Conservation (phyloP, 2,329 filamentous ascomycete species). For the Claviceps arundinis region DNA sequence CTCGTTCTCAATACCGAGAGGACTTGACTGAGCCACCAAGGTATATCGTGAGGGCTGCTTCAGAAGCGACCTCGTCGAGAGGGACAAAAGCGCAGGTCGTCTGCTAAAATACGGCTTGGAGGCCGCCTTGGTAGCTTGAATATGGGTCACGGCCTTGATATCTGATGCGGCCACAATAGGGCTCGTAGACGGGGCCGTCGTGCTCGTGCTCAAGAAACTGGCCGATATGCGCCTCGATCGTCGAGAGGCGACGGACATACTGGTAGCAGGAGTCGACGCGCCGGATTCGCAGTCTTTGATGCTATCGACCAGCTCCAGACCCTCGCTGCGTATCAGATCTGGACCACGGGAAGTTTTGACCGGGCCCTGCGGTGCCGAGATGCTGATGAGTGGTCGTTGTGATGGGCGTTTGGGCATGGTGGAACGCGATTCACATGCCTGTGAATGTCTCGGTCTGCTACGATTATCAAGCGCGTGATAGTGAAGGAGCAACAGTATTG, state of each 20-base stretch:
- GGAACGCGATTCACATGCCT: neutral
- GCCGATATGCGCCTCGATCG: slow-evolving; percentile 16
- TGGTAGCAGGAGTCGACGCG: neutral
- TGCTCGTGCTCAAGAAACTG: slow-evolving; percentile 13
- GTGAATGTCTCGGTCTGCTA: neutral
- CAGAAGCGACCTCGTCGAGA: slow-evolving; percentile 9
- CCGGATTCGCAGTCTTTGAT: slow-evolving; percentile 21
- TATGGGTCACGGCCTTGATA: slow-evolving; percentile 11
- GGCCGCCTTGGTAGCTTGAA: neutral
- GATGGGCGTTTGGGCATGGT: slow-evolving; percentile 8
- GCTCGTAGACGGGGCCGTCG: slow-evolving; percentile 13
- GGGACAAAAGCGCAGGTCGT: neutral
- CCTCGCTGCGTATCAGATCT: slow-evolving; percentile 21
- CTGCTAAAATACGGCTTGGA: neutral
- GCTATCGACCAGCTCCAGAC: slow-evolving; percentile 20
- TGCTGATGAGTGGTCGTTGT: slow-evolving; percentile 12
- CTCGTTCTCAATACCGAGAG: slow-evolving; percentile 8
- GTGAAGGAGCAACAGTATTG: neutral
- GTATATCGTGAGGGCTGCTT: slow-evolving; percentile 7
- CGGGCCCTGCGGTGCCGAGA: slow-evolving; percentile 25
- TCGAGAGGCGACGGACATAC: neutral
- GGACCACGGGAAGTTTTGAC: slow-evolving; percentile 23
- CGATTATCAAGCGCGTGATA: neutral
- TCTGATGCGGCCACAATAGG: slow-evolving; percentile 18
- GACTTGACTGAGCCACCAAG: slow-evolving; percentile 3